Percentiles rank a stretch among this genome's conserved stretches.
phyloP scores from a whole-genome alignment of 768 basidiomycete species.

The Russula griseocarnosa region DNA sequence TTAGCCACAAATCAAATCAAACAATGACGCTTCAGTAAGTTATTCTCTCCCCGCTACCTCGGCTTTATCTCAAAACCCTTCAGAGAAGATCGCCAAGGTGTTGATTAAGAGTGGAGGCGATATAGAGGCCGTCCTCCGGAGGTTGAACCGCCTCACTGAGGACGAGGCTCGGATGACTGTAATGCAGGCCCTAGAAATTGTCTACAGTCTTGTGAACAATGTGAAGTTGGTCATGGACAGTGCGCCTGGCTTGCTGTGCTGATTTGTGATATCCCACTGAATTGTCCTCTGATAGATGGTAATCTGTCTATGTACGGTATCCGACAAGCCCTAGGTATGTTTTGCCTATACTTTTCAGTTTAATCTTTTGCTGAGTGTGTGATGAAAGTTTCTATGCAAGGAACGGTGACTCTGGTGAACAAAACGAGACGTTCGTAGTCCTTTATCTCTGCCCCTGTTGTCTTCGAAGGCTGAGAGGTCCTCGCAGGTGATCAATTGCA shows the following conservation, averaged over 20 bases:
- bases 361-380: neutral
- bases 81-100: conserved; percentile 7
- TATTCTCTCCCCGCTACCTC: no score
- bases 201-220: conserved; percentile 10
- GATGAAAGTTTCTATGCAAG: conserved; percentile 9
- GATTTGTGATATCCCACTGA: neutral
- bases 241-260: neutral
- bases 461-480: neutral
- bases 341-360: neutral
- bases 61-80: neutral
- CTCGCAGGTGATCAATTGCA: neutral
- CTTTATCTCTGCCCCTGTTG: neutral
- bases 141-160: conserved; percentile 15
- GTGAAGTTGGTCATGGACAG: conserved; percentile 17
- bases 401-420: neutral
- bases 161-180: conserved; percentile 10
- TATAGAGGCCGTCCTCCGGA: conserved; percentile 1
- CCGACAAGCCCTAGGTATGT: conserved; percentile 3
- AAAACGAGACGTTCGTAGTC: conserved; percentile 8
- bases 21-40: conserved; percentile 14
- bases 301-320: neutral
- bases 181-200: conserved; percentile 9
- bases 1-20: conserved; percentile 13
- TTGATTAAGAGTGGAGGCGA: conserved; percentile 8
- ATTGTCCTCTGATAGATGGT: neutral